Evolutionary conservation across 139 green algal species (phyloP), one percentile per base, ranked within the genome.

Genomic region (Pleodorina starrii): DNA sequence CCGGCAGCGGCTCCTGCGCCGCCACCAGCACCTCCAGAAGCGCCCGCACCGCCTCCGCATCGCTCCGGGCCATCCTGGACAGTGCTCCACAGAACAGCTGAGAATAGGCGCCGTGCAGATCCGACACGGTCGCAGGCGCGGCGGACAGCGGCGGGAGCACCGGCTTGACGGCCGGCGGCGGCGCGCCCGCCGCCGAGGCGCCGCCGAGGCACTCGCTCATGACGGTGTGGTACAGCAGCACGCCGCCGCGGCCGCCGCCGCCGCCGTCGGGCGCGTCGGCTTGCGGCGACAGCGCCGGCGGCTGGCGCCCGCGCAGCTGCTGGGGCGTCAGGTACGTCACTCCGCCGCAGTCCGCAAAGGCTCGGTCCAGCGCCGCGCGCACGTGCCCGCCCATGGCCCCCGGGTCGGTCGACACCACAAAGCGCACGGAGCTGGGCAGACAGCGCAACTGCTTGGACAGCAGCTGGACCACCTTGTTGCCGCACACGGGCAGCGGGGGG

Each of bases 11-110:
- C 87, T 91, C 87, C 63, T 91, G 77, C 14, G 87, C 87, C 35
- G 87, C 87, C 59, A 91, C 50, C 40, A 91, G 75, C 46, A 91
- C 87, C 43, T 75, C 40, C 82, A 83, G 68, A n/a, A 88, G 82
- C 42, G n/a, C 32, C 27, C 32, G 50, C 5, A 71, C 77, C 12
- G 51, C 75, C 17, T 46, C 40, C 35, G 21, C 21, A 27, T 84
- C 46, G 29, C 46, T 14, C 44, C 19, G 19, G 68, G 32, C 68
- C 14, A 76, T 48, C 25, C 44, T 57, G 43, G 43, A 59, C 23
- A 63, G 35, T 1, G 40, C 43, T 36, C 11, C 42, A 35, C 9
- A 48, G 68, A 82, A 82, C 2, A 82, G n/a, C 46, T 68, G 75
- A 9, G 46, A 32, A 46, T 84, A 68, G n/a, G 75, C 29, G 9